Percentiles rank a stretch among this genome's conserved stretches.
Conservation (phyloP, 2,329 filamentous ascomycete species). For the Sporothrix globosa region DNA sequence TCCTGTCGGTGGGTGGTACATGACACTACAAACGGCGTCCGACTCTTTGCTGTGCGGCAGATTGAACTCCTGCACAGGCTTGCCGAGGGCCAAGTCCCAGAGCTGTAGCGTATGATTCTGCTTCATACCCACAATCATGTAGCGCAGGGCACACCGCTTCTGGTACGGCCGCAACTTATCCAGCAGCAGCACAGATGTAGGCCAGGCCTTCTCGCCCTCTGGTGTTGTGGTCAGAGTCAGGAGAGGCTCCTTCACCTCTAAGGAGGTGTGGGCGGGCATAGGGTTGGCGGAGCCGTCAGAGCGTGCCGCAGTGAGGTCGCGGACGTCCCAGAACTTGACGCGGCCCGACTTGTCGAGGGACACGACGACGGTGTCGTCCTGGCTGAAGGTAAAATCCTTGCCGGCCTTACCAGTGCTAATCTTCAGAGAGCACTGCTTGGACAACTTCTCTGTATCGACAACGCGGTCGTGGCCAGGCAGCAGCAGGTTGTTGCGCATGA, state of each 20-base stretch:
- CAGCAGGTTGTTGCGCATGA: slow-evolving; percentile 65
- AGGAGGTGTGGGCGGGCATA: slow-evolving; percentile 58
- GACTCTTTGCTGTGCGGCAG: slow-evolving; percentile 95
- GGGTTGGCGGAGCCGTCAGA: slow-evolving; percentile 56
- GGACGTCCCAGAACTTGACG: slow-evolving; percentile 98
- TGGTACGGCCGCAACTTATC: slow-evolving; percentile 94
- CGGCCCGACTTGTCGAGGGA: slow-evolving; percentile 96
- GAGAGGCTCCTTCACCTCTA: slow-evolving; percentile 83
- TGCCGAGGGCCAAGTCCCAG: slow-evolving; percentile 94
- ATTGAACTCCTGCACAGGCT: slow-evolving; percentile 95
- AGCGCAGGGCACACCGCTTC: slow-evolving; percentile 86
- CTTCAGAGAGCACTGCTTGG: slow-evolving; percentile 83
- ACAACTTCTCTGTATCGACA: slow-evolving; percentile 85
- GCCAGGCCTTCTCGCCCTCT: slow-evolving; percentile 91
- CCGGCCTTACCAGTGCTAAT: slow-evolving; percentile 97
- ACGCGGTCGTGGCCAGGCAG: slow-evolving; percentile 66
- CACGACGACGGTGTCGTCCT: slow-evolving; percentile 91
- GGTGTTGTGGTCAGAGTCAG: slow-evolving; percentile 85
- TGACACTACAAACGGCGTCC: slow-evolving; percentile 95
- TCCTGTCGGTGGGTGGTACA: slow-evolving; percentile 87
- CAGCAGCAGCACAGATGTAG: slow-evolving; percentile 91
- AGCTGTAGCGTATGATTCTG: slow-evolving; percentile 98
- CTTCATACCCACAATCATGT: slow-evolving; percentile 97
- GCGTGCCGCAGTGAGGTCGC: slow-evolving; percentile 66
- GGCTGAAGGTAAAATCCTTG: slow-evolving; percentile 97